Evolutionary conservation across 768 basidiomycete species (phyloP).

Genomic region (Tremella yokohamensis): DNA sequence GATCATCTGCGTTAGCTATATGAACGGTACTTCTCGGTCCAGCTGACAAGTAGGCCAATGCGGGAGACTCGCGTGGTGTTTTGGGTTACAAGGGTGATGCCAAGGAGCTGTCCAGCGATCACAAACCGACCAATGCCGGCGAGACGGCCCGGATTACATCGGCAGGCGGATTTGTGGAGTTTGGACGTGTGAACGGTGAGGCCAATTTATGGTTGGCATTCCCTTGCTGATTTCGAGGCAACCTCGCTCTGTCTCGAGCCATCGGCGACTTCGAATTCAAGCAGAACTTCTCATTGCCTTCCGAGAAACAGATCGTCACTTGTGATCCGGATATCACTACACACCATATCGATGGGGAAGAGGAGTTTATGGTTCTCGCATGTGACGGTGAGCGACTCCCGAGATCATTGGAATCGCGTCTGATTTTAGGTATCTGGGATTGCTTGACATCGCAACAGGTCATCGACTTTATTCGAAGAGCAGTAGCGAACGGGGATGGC

Average conservation of each 20-base stretch:
- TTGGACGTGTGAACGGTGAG: conserved; percentile 89
- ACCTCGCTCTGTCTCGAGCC: conserved; percentile 89
- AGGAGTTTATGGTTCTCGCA: conserved; percentile 93
- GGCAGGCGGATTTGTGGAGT: conserved; percentile 95
- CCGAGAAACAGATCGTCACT: conserved; percentile 92
- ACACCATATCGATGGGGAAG: conserved; percentile 78
- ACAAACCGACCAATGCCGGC: conserved; percentile 89
- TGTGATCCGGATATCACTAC: conserved; percentile 83
- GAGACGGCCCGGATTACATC: conserved; percentile 81
- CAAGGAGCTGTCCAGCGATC: conserved; percentile 86
- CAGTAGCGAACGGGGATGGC: conserved; percentile 72
- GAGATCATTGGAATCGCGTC: not conserved
- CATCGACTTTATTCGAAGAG: conserved; percentile 78
- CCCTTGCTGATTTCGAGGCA: conserved; percentile 58
- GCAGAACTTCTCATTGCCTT: conserved; percentile 73
- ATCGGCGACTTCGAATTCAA: conserved; percentile 99
- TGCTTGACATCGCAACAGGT: conserved; percentile 90
- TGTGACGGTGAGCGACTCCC: conserved; percentile 71
- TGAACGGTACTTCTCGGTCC: not conserved
- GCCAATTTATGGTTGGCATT: not conserved
- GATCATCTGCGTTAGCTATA: conserved; percentile 55
- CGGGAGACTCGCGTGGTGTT: conserved; percentile 92
- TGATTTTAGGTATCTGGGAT: conserved; percentile 88
- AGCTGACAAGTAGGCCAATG: conserved; percentile 70
- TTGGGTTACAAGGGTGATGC: conserved; percentile 78